Evolutionary conservation across 768 basidiomycete species (phyloP).

Genomic region (Naganishia kalamii): DNA sequence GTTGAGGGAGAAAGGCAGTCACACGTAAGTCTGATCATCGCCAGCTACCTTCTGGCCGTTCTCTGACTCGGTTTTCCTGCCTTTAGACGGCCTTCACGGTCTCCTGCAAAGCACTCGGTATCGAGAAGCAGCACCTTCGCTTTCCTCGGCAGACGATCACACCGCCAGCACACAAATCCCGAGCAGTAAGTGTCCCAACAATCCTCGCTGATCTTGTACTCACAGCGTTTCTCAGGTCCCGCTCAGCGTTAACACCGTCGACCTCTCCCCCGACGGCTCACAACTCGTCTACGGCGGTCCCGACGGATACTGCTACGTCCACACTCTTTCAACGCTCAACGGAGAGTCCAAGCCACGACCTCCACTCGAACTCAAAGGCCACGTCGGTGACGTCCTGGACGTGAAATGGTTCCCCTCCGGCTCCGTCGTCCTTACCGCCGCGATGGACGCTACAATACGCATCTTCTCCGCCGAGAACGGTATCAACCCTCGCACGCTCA

Average conservation of each 20-base stretch:
- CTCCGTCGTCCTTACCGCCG: constrained; percentile 61
- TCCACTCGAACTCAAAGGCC: constrained; percentile 39
- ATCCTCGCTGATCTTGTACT: neutral
- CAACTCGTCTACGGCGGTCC: constrained; percentile 41
- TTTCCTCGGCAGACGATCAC: constrained; percentile 54
- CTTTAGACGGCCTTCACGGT: constrained; percentile 34
- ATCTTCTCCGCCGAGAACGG: constrained; percentile 59
- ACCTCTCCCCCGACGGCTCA: constrained; percentile 28
- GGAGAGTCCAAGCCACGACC: neutral
- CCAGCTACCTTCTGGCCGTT: neutral
- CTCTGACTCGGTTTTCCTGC: neutral
- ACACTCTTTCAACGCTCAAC: constrained; percentile 19
- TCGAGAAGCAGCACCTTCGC: constrained; percentile 53
- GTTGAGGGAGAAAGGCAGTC: constrained; percentile 49
- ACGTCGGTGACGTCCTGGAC: constrained; percentile 46
- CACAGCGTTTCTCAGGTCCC: constrained; percentile 28
- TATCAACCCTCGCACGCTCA: constrained; percentile 57
- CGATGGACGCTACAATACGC: constrained; percentile 61
- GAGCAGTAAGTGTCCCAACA: neutral
- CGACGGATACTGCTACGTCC: constrained; percentile 39
- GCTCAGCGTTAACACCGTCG: constrained; percentile 38
- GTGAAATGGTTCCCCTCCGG: constrained; percentile 46
- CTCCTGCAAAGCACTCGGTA: constrained; percentile 47
- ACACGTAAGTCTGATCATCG: constrained; percentile 25
- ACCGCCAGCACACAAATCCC: constrained; percentile 9